Evolutionary conservation across 2,329 filamentous ascomycete species (phyloP).

Genomic region (Fusarium solani-melongenae): DNA sequence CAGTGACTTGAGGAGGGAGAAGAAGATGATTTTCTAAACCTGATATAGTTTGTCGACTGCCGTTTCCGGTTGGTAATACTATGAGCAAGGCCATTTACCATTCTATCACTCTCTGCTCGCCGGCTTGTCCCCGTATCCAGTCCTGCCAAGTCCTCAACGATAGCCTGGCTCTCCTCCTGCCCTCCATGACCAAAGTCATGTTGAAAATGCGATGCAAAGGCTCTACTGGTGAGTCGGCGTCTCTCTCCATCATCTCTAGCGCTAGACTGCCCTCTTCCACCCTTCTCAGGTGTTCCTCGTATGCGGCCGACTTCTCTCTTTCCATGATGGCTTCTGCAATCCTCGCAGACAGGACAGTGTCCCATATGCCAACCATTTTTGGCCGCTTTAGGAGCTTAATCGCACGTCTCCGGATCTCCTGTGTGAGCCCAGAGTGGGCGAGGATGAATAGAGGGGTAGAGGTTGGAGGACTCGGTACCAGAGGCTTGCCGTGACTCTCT

Average conservation of each 20-base stretch:
- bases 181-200: constrained; percentile 7
- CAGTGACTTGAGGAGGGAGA: background rate
- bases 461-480: background rate
- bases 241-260: no score
- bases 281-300: background rate
- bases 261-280: background rate
- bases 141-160: constrained; percentile 14
- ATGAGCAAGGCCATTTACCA: background rate
- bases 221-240: background rate
- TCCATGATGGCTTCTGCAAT: constrained; percentile 12
- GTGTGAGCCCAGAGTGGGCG: background rate
- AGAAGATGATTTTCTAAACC: background rate
- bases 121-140: background rate
- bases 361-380: constrained; percentile 4
- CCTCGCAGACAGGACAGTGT: constrained; percentile 11
- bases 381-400: background rate
- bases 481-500: background rate
- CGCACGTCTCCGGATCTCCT: background rate
- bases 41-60: background rate
- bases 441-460: background rate
- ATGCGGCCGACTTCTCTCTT: constrained; percentile 1
- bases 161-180: background rate
- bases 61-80: background rate
- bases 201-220: constrained; percentile 23
- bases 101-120: background rate